Evolutionary conservation across 768 basidiomycete species (phyloP), one percentile per base, ranked within the genome.

Genomic region (Mycena galopus): DNA sequence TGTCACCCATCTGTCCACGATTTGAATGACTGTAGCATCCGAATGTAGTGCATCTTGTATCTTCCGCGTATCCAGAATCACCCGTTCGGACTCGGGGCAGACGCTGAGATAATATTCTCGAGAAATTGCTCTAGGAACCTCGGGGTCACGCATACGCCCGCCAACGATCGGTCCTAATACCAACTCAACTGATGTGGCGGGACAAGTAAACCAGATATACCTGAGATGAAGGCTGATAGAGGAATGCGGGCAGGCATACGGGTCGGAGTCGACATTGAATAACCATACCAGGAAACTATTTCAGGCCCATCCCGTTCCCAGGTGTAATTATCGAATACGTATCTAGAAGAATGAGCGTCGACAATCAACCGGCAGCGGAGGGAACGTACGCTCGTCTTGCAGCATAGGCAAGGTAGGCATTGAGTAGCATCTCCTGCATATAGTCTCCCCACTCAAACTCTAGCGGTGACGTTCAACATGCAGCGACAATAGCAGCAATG

Each of bases 401-500:
- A 2, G 80, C 76, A 60, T 86, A 82, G 0, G 90, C 87, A 3
- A 92, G 78, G 53, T 88, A 81, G 0, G 88, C 83, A 60, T 88
- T 86, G 58, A 91, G 75, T 4, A 91, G 60, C 68, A 89, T 84
- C 68, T 91, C 90, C 71, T 92, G 89, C 83, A 91, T 82, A 8
- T 79, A 84, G 64, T 92, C 92, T 4, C 90, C 91, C 89, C 89
- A 91, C 5, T 91, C 91, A 47, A 85, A 83, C 12, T 77, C 89
- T 89, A 58, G 1, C 1, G 50, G 17, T 11, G 69, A 16, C 12
- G 29, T 4, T 29, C 14, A 11, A 19, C 4, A 17, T 14, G 47
- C 23, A 81, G 23, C 27, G 81, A 82, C 4, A n/a, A n/a, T 2
- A 23, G 76, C 72, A 80, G 81, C n/a, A 84, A 17, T 42, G 85